A percentile compares a stretch with the other conserved stretches of the same genome.
phyloP scores from a whole-genome alignment of 306 rosid genomes.

The Dalbergia cultrata region DNA sequence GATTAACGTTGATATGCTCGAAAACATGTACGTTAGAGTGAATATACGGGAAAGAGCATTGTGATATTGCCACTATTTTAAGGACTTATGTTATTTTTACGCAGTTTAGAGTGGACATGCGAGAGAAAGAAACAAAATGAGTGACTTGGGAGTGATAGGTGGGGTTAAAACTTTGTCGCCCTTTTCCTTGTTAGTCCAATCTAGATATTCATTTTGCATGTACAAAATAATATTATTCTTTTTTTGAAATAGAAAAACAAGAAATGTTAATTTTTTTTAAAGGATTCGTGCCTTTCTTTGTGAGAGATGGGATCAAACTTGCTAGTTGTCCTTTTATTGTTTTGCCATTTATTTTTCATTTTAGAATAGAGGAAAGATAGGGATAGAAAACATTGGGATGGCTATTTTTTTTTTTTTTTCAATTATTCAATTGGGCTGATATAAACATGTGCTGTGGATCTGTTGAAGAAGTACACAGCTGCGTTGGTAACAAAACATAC shows the following conservation, averaged over 20 bases:
- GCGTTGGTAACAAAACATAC: neutral
- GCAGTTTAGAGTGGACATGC: no score
- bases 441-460: slow-evolving; percentile 7
- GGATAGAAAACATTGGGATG: neutral
- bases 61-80: no score
- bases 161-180: no score
- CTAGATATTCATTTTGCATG: no score
- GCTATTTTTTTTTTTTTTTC: slow-evolving; percentile 23
- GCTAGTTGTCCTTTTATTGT: neutral
- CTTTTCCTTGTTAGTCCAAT: no score
- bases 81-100: no score
- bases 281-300: neutral
- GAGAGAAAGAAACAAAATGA: no score
- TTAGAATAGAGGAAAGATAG: neutral
- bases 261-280: neutral
- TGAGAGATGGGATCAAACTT: neutral
- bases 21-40: no score
- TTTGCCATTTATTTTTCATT: neutral
- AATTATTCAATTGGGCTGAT: slow-evolving; percentile 42
- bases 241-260: neutral
- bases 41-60: no score
- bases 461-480: slow-evolving; percentile 21
- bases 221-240: neutral
- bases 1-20: no score
- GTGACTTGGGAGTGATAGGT: no score